Conservation (phyloP, 2,329 filamentous ascomycete genomes). For the Coniochaeta sp. region DNA sequence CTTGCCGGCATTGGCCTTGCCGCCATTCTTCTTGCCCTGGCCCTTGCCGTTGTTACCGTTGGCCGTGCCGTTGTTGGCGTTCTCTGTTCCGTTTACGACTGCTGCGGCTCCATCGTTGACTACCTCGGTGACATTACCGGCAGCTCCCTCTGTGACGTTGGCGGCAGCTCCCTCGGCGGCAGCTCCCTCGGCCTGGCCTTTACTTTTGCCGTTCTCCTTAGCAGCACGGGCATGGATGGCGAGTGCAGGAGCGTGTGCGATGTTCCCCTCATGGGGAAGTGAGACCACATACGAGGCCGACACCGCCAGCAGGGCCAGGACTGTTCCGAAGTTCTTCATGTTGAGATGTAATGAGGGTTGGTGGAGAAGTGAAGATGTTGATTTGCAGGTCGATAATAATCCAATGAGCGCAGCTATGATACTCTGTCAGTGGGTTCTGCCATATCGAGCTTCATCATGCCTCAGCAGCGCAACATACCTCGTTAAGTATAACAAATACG, state of each 20-base stretch:
- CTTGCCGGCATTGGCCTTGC: not conserved
- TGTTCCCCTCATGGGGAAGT: constrained; percentile 4
- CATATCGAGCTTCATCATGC: too few relatives aligned
- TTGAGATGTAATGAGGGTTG: not conserved
- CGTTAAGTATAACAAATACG: not conserved
- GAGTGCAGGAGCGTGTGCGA: not conserved
- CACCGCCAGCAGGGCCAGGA: constrained; percentile 7
- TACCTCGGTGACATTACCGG: not conserved
- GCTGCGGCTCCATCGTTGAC: not conserved
- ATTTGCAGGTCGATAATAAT: not conserved
- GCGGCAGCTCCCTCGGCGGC: not conserved
- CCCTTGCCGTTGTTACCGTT: constrained; percentile 4
- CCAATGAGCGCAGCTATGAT: constrained; percentile 2
- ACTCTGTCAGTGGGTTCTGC: not conserved
- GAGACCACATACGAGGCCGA: constrained; percentile 7
- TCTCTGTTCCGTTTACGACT: not conserved
- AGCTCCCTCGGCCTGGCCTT: too few relatives aligned
- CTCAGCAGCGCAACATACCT: constrained; percentile 2
- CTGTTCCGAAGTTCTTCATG: constrained; percentile 10
- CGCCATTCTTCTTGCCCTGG: not conserved
- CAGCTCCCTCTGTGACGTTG: too few relatives aligned
- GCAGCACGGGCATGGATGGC: not conserved
- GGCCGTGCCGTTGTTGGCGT: constrained; percentile 1
- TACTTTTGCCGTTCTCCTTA: not conserved
- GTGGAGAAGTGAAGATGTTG: not conserved